Evolutionary conservation across 108 stramenopile genomes (phyloP), one percentile per base, ranked within the genome.

Genomic region (Seminavis robusta): DNA sequence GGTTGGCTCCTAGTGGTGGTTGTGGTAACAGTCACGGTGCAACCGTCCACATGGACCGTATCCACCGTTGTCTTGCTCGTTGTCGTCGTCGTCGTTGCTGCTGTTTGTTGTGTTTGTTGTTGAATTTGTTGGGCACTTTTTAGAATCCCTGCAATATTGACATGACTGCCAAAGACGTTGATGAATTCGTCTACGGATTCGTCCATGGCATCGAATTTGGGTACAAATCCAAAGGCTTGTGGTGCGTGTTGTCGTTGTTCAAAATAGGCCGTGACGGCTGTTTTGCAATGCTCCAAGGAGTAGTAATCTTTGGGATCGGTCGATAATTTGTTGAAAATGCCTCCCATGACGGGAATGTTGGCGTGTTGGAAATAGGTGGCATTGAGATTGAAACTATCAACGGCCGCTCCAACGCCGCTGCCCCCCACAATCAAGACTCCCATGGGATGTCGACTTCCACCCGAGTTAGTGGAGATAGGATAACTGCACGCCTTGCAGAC

Each of bases 331-430:
- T 94, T 96, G 77, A 96, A 96, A 48, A 96, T 67, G 9, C 80
- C 87, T 27, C 95, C 95, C 24, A 96, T 44, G 9, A 96, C 95
- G 19, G 79, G 79, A 4, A 96, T 83, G 32, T 80, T 33, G 27
- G 33, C 46, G 34, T 57, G 39, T 42, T 88, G 61, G 65, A 98
- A 97, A 43, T 94, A 98, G 3, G 82, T 80, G 25, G 94, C 94
- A 66, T 97, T 96, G 24, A 98, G 65, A 65, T 98, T 98, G 81
- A 80, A 97, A 2, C 92, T 82, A 78, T 98, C 97, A 4, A 98
- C 89, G 4, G 97, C 96, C 62, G 88, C 88, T 25, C 97, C 97
- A 11, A 98, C 96, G 2, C 94, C 81, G 71, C 70, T 66, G 61
- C 71, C 74, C 59, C 90, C 80, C 69, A 96, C 59, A 46, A 91